Evolutionary conservation across 148 eudicot genomes (phyloP).

Genomic region (Bassia scoparia): DNA sequence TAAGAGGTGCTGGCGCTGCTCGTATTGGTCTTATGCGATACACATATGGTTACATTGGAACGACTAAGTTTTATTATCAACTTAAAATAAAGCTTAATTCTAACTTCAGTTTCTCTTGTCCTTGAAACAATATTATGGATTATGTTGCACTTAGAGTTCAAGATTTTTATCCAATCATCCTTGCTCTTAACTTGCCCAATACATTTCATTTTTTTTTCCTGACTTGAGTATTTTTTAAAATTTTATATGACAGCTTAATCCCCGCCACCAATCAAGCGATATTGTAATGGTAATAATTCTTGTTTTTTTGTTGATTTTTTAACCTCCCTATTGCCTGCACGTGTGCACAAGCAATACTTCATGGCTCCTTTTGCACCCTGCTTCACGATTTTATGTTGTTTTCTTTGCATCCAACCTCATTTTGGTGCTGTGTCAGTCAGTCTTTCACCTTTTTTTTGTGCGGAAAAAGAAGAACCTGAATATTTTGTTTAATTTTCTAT

Average conservation of each 20-base stretch:
- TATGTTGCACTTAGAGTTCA: conserved; percentile 1
- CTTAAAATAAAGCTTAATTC: neutral
- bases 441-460: neutral
- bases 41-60: conserved; percentile 57
- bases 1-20: conserved; percentile 97
- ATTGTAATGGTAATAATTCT: neutral
- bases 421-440: too few species aligned
- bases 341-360: too few species aligned
- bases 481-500: conserved; percentile 4
- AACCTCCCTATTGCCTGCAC: too few species aligned
- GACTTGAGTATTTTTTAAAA: neutral
- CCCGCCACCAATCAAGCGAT: neutral
- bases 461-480: neutral
- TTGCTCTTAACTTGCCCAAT: neutral
- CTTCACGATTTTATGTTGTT: too few species aligned
- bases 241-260: neutral
- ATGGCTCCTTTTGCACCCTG: too few species aligned
- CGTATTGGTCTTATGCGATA: conserved; percentile 77
- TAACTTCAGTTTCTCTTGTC: conserved; percentile 7
- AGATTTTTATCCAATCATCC: neutral
- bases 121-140: neutral
- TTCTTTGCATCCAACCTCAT: too few species aligned
- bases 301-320: neutral
- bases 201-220: conserved; percentile 6
- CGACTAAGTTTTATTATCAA: neutral